Conservation (phyloP, 2,329 filamentous ascomycete species). For the Colletotrichum endophyticum region DNA sequence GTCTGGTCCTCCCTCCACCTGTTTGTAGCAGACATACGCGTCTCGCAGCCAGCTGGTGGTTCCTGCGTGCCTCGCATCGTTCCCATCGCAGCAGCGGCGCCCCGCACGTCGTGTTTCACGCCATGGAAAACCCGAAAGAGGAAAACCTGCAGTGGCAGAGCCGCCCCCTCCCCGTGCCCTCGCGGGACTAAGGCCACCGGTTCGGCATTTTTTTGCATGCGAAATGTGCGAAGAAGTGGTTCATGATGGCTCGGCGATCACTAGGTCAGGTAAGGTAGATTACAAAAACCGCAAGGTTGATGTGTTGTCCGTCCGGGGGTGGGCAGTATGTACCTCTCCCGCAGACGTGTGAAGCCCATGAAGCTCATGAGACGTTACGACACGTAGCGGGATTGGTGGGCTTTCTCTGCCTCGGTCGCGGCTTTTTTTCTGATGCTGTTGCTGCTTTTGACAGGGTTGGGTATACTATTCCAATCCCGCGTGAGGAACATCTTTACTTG, state of each 20-base stretch:
- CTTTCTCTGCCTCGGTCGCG: background rate
- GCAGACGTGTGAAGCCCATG: background rate
- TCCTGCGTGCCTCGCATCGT: background rate
- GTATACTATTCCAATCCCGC: background rate
- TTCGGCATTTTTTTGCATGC: background rate
- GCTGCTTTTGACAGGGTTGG: background rate
- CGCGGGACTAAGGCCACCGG: background rate
- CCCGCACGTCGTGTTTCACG: slow-evolving; percentile 13
- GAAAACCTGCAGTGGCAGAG: background rate
- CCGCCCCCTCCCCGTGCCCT: background rate
- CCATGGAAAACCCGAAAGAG: background rate
- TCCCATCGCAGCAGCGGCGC: background rate
- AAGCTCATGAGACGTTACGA: background rate
- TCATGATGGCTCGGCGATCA: background rate
- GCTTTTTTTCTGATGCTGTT: background rate
- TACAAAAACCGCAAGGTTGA: background rate
- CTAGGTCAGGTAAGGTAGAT: background rate
- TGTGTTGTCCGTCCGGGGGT: background rate
- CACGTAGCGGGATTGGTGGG: background rate
- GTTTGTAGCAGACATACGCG: background rate
- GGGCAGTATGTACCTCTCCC: background rate
- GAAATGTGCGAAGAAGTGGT: background rate
- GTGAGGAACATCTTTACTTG: background rate
- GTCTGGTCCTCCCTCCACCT: background rate
- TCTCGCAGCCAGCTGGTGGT: background rate